phyloP scores from a whole-genome alignment of 1,139 yeast species.

The Kurtzmaniella quercitrusa region DNA sequence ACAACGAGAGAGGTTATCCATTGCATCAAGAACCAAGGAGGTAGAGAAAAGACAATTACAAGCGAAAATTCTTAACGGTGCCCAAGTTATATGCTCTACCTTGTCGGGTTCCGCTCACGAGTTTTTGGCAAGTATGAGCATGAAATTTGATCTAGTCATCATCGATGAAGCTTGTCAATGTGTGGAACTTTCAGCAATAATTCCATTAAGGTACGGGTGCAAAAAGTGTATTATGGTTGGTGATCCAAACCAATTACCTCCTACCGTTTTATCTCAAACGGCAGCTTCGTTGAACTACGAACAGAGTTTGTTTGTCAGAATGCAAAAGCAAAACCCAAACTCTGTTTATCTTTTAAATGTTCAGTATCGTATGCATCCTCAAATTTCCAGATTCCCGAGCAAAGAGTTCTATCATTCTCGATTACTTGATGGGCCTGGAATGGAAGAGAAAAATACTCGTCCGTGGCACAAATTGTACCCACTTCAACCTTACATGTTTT shows the following conservation, averaged over 20 bases:
- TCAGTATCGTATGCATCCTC: constrained; percentile 90
- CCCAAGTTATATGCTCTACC: constrained; percentile 89
- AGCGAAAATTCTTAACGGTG: constrained; percentile 64
- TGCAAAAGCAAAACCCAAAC: constrained; percentile 65
- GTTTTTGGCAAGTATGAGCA: constrained; percentile 66
- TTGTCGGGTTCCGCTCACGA: constrained; percentile 95
- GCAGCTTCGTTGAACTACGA: constrained; percentile 82
- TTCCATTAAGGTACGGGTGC: constrained; percentile 92
- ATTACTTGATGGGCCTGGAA: constrained; percentile 70
- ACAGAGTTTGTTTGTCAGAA: constrained; percentile 89
- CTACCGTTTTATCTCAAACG: constrained; percentile 90
- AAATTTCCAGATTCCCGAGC: constrained; percentile 72
- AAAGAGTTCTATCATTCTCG: constrained; percentile 70
- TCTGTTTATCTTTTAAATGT: constrained; percentile 76
- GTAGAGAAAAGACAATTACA: constrained; percentile 74
- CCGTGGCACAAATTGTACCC: constrained; percentile 65
- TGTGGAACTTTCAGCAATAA: constrained; percentile 87
- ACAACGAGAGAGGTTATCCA: constrained; percentile 67
- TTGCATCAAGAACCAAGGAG: constrained; percentile 71
- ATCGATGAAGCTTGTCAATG: constrained; percentile 99
- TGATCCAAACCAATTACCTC: constrained; percentile 97
- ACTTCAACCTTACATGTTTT: constrained; percentile 76
- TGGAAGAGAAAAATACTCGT: constrained; percentile 54
- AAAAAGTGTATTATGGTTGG: constrained; percentile 95
- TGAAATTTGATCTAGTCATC: constrained; percentile 87